Evolutionary conservation across 345 rosid genomes (phyloP).

Genomic region (Trapa bicornis): DNA sequence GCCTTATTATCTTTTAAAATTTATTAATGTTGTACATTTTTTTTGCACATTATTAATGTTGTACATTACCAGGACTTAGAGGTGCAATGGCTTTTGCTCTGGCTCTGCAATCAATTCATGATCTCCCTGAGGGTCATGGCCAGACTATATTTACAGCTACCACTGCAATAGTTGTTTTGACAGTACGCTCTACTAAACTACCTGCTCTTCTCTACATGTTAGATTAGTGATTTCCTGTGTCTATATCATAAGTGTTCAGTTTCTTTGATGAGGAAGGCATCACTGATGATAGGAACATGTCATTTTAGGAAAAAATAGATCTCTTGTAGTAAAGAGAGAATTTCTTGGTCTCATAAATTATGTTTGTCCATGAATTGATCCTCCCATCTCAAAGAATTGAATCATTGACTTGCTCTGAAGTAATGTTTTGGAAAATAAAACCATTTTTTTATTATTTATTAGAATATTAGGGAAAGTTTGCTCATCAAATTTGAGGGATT

Average conservation of each 20-base stretch:
- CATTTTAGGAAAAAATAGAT: neutral
- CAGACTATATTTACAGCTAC: constrained; percentile 97
- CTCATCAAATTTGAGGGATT: neutral
- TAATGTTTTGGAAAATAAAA: neutral
- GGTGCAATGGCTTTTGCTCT: constrained; percentile 99
- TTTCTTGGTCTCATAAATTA: neutral
- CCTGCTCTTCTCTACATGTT: constrained; percentile 1
- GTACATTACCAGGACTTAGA: constrained; percentile 56
- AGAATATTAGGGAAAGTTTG: neutral
- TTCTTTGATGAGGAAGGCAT: neutral
- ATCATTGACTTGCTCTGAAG: neutral
- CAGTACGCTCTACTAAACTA: constrained; percentile 27
- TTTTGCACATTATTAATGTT: constrained; percentile 4
- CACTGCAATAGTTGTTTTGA: constrained; percentile 88
- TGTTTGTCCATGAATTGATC: neutral
- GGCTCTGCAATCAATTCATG: constrained; percentile 95
- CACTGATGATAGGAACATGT: neutral
- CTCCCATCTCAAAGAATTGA: neutral
- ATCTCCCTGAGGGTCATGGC: constrained; percentile 97
- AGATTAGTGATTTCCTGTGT: neutral
- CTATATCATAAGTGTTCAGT: neutral
- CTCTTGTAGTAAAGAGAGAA: neutral
- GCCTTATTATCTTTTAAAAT: neutral
- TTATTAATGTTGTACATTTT: constrained; percentile 1
- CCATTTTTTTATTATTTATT: neutral